phyloP scores from a whole-genome alignment of 805 yeast genomes.

The Suhomyces xylopsoci region DNA sequence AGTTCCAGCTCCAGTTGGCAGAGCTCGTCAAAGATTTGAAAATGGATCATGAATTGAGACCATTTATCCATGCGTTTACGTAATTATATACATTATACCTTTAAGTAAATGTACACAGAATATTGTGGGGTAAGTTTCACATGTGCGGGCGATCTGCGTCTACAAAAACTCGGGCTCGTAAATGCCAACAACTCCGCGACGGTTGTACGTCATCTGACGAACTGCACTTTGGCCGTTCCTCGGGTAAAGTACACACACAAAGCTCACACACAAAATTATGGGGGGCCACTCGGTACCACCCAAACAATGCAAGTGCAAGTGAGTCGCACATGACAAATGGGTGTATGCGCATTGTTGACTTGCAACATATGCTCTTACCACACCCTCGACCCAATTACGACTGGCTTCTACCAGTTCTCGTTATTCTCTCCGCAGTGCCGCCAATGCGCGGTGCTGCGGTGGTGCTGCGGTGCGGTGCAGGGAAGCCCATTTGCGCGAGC shows the following conservation, averaged over 20 bases:
- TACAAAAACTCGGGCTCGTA: background rate
- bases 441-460: background rate
- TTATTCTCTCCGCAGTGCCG: background rate
- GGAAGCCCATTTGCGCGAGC: background rate
- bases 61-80: conserved; percentile 11
- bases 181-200: background rate
- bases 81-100: too few relatives aligned
- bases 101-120: too few relatives aligned
- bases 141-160: background rate
- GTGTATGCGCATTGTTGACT: background rate
- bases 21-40: conserved; percentile 50
- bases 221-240: background rate
- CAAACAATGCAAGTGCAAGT: background rate
- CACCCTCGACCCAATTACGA: background rate
- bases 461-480: conserved; percentile 1
- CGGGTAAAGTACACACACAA: background rate
- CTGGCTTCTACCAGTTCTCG: background rate
- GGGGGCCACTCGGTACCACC: background rate
- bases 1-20: conserved; percentile 42
- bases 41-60: conserved; percentile 49
- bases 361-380: background rate
- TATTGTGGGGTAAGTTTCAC: background rate
- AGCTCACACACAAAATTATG: background rate
- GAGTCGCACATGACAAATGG: background rate
- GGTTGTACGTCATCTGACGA: background rate